Conservation (phyloP, 2,329 filamentous ascomycete species). For the Chaetomiaceae sp. region DNA sequence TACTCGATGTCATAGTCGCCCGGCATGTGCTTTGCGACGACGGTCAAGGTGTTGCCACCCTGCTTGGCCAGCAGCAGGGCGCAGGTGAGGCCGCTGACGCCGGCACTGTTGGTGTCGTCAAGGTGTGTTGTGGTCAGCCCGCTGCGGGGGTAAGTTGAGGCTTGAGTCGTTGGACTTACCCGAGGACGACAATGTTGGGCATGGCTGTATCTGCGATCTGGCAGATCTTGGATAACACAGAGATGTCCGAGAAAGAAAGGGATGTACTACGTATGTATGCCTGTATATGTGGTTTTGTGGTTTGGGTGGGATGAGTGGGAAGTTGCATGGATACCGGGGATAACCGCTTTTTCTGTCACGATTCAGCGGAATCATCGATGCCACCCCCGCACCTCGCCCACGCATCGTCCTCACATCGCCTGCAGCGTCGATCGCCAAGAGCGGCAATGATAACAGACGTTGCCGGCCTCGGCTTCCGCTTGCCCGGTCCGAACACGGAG, state of each 20-base stretch:
- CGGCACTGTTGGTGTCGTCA: no score
- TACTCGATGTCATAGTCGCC: constrained; percentile 92
- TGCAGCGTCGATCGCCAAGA: neutral
- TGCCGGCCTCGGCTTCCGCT: neutral
- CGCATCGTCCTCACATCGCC: no score
- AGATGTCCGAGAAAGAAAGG: no score
- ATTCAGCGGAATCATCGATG: neutral
- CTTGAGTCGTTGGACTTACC: constrained; percentile 26
- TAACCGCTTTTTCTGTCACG: neutral
- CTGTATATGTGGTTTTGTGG: no score
- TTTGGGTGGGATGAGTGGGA: no score
- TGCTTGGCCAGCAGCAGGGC: constrained; percentile 45
- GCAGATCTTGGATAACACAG: neutral
- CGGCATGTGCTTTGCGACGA: constrained; percentile 75
- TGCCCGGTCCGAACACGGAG: neutral
- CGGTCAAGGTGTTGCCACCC: constrained; percentile 37
- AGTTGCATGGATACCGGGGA: neutral
- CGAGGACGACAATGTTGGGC: constrained; percentile 36
- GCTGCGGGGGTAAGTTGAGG: neutral
- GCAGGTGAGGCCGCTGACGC: constrained; percentile 48
- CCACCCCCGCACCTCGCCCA: constrained; percentile 2
- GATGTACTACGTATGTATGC: no score
- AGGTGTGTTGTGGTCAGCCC: neutral
- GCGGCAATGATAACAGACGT: neutral
- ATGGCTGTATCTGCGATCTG: no score